Base-by-base conservation (phyloP, 805 yeast species). In the Lipomyces japonicus region DNA sequence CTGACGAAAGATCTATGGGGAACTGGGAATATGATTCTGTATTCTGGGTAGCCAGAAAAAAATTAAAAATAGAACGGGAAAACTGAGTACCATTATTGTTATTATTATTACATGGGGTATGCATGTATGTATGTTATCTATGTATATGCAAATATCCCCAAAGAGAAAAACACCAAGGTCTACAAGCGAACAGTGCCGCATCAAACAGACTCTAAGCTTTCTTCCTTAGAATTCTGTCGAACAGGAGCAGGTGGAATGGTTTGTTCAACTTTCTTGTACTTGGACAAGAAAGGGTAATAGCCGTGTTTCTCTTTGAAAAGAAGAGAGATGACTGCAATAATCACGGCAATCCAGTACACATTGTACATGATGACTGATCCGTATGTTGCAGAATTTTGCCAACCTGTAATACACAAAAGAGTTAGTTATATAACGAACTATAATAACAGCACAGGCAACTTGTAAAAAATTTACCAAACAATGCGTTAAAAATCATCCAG, bases 331-430 rank as follows among this genome's bases (percentile, higher is more conserved):
- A 91, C 65, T 37, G 75, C 70, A 21, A 72, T 55, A 55, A 84
- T 83, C 49, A 88, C 66, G 36, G 71, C 68, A 47, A 90, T 61
- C 98, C 98, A 91, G 75, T 91, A 91, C 55, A 84, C 58, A 72
- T 88, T 88, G 75, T 91, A 91, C 44, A 90, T 79, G 47, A 91
- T 71, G 53, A 91, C 90, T 2, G 96, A 86, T 50, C 96, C 96
- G 66, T 86, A 78, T 59, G 95, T 88, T 52, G 96, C 97, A 45
- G 95, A 79, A 71, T 91, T 91, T 74, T 90, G 96, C 98, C 98
- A 91, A 23, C 60, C 46, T 38, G 24, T 10, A 44, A 10, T 12
- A n/a, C n/a, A n/a, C n/a, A n/a, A n/a, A 37, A 30, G n/a, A 12
- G 34, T 30, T 30, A 30, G n/a, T n/a, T n/a, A n/a, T n/a, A n/a